Evolutionary conservation across 2,329 filamentous ascomycete species (phyloP).

Genomic region (Parastagonospora nodorum): DNA sequence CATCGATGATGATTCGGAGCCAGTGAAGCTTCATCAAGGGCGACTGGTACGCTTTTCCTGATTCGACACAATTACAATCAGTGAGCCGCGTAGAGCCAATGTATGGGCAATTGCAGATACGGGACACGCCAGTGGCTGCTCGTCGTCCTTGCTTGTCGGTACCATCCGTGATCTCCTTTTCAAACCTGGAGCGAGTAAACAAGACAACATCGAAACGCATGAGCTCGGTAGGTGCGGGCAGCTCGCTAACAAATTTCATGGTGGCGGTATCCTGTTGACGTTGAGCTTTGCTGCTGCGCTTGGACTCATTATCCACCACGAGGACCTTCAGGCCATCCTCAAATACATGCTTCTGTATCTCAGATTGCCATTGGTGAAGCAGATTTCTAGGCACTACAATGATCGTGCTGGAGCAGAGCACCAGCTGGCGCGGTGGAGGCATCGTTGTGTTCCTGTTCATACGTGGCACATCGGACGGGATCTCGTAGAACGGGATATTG

Average conservation of each 20-base stretch:
- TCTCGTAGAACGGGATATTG: conserved; percentile 47
- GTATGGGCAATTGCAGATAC: conserved; percentile 46
- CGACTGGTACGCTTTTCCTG: conserved; percentile 57
- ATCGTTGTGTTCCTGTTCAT: conserved; percentile 49
- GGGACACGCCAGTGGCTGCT: conserved; percentile 22
- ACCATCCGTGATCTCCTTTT: conserved; percentile 64
- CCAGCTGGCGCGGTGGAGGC: conserved; percentile 57
- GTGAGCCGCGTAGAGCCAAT: conserved; percentile 51
- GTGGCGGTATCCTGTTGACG: conserved; percentile 10
- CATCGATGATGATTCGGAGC: conserved; percentile 88
- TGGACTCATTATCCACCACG: conserved; percentile 55
- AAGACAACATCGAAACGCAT: conserved; percentile 75
- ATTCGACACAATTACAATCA: conserved; percentile 52
- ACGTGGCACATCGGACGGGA: conserved; percentile 47
- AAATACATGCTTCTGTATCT: conserved; percentile 78
- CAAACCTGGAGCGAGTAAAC: conserved; percentile 75
- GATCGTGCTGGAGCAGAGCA: conserved; percentile 71
- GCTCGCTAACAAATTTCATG: conserved; percentile 47
- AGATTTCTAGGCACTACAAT: conserved; percentile 84
- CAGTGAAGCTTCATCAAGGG: conserved; percentile 76
- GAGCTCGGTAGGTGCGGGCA: conserved; percentile 66
- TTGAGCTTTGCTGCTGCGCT: conserved; percentile 25
- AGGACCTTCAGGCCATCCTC: conserved; percentile 65
- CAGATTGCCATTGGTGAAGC: conserved; percentile 79
- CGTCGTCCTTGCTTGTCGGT: conserved; percentile 53